These are phyloP conservation scores for Pleurotus tuber-regium DNA, from an alignment of 768 basidiomycete genomes.

Conservation along the genomic window DNA sequence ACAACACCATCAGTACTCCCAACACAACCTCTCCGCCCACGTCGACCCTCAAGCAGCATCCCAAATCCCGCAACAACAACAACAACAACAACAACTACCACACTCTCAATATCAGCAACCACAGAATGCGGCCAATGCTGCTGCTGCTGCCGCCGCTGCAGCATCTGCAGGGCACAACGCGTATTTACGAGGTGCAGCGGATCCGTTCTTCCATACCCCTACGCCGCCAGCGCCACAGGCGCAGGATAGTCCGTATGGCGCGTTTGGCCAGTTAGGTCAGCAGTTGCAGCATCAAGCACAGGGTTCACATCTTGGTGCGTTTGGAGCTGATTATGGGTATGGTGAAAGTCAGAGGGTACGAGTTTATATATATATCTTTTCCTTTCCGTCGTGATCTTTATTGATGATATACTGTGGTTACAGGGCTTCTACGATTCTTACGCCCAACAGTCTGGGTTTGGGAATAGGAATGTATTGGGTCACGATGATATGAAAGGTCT, in stretches of 20 bases:
- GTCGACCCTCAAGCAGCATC: conserved; percentile 51
- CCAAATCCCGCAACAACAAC: too few species aligned
- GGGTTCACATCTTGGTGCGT: conserved; percentile 41
- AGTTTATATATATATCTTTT: conserved; percentile 2
- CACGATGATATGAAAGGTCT: conserved; percentile 79
- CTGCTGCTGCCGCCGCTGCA: neutral
- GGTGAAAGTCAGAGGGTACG: conserved; percentile 64
- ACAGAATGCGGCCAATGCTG: conserved; percentile 27
- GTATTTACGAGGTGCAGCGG: conserved; percentile 71
- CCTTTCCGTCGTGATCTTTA: neutral
- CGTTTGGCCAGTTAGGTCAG: conserved; percentile 58
- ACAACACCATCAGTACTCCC: conserved; percentile 46
- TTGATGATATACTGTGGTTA: conserved; percentile 16
- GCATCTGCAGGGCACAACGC: conserved; percentile 42
- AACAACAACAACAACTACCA: conserved; percentile 33
- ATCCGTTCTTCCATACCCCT: conserved; percentile 73
- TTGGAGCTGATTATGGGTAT: conserved; percentile 69
- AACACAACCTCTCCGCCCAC: conserved; percentile 64
- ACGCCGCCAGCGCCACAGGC: conserved; percentile 69
- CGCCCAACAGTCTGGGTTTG: conserved; percentile 59
- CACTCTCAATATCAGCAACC: conserved; percentile 38
- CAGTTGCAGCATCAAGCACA: conserved; percentile 53
- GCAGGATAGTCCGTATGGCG: conserved; percentile 61
- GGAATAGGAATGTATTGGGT: conserved; percentile 58
- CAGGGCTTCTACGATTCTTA: conserved; percentile 82